Conservation (phyloP, 2,329 filamentous ascomycete genomes). For the Penicillium sp. region DNA sequence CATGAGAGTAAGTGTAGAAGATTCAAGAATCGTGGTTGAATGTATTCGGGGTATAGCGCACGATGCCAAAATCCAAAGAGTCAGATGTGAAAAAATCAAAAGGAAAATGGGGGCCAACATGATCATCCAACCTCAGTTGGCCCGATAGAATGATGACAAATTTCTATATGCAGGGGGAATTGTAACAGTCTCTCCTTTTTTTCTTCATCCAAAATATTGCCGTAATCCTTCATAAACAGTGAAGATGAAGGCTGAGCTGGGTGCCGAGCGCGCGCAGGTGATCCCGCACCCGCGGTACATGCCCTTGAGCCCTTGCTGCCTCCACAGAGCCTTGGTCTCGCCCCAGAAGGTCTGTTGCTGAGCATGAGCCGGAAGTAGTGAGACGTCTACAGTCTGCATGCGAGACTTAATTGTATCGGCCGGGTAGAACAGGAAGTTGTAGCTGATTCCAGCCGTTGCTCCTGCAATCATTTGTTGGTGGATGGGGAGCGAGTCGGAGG, state of each 20-base stretch:
- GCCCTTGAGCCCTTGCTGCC: conserved; percentile 74
- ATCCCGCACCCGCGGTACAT: conserved; percentile 95
- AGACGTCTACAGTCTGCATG: conserved; percentile 83
- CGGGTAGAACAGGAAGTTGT: conserved; percentile 97
- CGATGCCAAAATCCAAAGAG: conserved; percentile 4
- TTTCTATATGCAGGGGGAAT: conserved; percentile 12
- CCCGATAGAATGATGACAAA: neutral
- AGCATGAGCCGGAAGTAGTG: conserved; percentile 40
- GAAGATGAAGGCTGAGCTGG: conserved; percentile 98
- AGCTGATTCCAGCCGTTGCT: conserved; percentile 83
- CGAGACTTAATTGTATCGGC: conserved; percentile 96
- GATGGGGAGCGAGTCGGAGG: conserved; percentile 63
- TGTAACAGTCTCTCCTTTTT: neutral
- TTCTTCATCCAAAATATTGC: conserved; percentile 53
- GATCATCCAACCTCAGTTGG: neutral
- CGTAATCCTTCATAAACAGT: conserved; percentile 89
- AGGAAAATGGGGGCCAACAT: neutral
- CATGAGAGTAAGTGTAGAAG: neutral
- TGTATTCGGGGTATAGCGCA: conserved; percentile 10
- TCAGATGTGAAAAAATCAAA: neutral
- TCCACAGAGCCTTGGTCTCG: conserved; percentile 74
- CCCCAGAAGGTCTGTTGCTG: conserved; percentile 66
- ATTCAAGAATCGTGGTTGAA: conserved; percentile 1
- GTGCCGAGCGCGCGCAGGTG: conserved; percentile 80
- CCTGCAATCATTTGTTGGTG: conserved; percentile 87